Conservation (phyloP, 2,329 filamentous ascomycete species). For the Diplocarpon rosae region DNA sequence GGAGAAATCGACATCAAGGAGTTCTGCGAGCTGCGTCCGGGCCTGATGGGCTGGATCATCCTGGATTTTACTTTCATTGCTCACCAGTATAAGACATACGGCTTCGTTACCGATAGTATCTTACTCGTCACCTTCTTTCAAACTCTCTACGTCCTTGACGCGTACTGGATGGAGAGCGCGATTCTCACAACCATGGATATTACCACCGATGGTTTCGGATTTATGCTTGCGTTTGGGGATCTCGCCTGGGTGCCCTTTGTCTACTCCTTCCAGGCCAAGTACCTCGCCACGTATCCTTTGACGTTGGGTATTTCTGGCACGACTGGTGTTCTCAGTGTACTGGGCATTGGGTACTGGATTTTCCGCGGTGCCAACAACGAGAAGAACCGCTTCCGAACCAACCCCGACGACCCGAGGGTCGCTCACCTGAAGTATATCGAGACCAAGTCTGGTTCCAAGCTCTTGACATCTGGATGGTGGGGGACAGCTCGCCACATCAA, state of each 20-base stretch:
- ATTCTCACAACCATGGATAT: conserved; percentile 93
- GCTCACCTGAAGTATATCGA: conserved; percentile 76
- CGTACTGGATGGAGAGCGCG: conserved; percentile 75
- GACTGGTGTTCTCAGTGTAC: conserved; percentile 52
- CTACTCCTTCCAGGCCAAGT: conserved; percentile 75
- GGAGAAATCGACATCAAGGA: conserved; percentile 85
- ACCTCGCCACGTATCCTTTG: conserved; percentile 72
- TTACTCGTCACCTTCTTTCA: conserved; percentile 69
- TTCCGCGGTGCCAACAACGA: conserved; percentile 92
- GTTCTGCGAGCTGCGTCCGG: conserved; percentile 84
- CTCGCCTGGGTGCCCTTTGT: conserved; percentile 87
- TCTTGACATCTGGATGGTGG: conserved; percentile 88
- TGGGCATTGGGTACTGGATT: conserved; percentile 69
- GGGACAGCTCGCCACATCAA: conserved; percentile 87
- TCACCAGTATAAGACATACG: conserved; percentile 78
- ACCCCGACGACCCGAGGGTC: conserved; percentile 70
- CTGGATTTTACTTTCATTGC: conserved; percentile 76
- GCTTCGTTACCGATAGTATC: conserved; percentile 77
- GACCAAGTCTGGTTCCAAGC: conserved; percentile 69
- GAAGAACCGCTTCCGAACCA: conserved; percentile 87
- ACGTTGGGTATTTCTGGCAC: conserved; percentile 62
- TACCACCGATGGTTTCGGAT: conserved; percentile 84
- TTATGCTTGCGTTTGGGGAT: conserved; percentile 91
- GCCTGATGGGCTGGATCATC: conserved; percentile 80
- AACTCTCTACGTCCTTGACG: conserved; percentile 72